phyloP scores from a whole-genome alignment of 352 stramenopile genomes.

The Globisporangium cystogenes region DNA sequence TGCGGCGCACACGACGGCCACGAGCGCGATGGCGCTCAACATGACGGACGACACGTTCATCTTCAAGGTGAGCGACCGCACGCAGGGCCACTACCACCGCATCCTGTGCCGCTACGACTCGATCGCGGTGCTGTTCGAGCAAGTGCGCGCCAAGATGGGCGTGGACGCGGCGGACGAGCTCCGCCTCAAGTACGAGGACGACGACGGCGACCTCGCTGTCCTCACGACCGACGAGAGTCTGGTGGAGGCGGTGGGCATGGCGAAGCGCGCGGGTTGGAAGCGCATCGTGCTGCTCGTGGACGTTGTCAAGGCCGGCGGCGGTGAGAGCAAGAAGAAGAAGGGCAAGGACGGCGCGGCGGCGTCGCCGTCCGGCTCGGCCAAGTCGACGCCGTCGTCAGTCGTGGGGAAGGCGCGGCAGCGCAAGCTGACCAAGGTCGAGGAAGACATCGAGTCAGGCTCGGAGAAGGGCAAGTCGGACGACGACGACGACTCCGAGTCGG shows the following conservation, averaged over 20 bases:
- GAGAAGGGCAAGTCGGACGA: conserved; percentile 31
- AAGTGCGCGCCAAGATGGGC: conserved; percentile 82
- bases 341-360: conserved; percentile 9
- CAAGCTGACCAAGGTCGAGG: conserved; percentile 78
- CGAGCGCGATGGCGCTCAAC: conserved; percentile 67
- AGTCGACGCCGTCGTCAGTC: conserved; percentile 28
- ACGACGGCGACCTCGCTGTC: conserved; percentile 81
- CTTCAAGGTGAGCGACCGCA: conserved; percentile 85
- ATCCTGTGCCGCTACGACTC: conserved; percentile 78
- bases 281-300: conserved; percentile 80
- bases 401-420: conserved; percentile 23
- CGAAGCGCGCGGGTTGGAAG: conserved; percentile 80
- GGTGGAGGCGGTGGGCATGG: conserved; percentile 83
- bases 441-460: conserved; percentile 47
- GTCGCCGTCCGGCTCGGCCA: conserved; percentile 9
- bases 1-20: conserved; percentile 65
- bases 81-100: conserved; percentile 79
- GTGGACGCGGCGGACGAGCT: conserved; percentile 50
- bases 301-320: conserved; percentile 42
- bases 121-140: conserved; percentile 61
- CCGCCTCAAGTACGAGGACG: conserved; percentile 84
- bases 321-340: not conserved
- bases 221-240: conserved; percentile 84
- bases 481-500: conserved; percentile 26
- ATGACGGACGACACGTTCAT: conserved; percentile 71